A percentile compares a stretch with the other conserved stretches of the same genome.
These are phyloP conservation scores for Gnomoniopsis sp. DNA, from an alignment of 2,329 filamentous ascomycete genomes.

Conservation along the genomic window DNA sequence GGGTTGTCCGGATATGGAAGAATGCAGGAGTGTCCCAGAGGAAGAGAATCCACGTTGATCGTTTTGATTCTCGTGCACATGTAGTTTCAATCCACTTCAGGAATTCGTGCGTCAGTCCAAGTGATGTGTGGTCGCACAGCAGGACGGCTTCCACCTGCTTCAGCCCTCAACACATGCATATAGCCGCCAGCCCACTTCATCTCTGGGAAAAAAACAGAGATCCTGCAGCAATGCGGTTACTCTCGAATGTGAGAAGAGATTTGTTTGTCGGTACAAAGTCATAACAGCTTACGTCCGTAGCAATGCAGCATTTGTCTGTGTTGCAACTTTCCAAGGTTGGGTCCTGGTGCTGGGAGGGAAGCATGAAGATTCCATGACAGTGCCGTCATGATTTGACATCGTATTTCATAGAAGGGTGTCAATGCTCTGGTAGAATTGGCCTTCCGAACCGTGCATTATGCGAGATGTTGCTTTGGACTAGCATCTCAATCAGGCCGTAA, in stretches of 20 bases:
- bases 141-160: constrained; percentile 6
- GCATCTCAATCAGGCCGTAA: no score
- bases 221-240: constrained; percentile 18
- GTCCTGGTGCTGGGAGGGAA: background rate
- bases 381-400: background rate
- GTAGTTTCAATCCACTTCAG: no score
- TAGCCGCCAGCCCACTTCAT: constrained; percentile 15
- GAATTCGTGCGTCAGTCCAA: background rate
- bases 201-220: constrained; percentile 15
- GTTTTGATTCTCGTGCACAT: background rate
- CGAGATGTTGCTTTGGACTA: no score
- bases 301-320: background rate
- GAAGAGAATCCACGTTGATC: background rate
- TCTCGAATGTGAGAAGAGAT: constrained; percentile 1
- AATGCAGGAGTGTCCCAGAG: background rate
- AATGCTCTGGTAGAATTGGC: background rate
- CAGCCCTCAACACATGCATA: constrained; percentile 6
- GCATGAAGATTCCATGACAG: background rate
- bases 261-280: background rate
- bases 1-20: background rate
- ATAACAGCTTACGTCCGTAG: constrained; percentile 12
- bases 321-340: background rate
- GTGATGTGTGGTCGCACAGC: constrained; percentile 13
- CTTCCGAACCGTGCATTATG: background rate
- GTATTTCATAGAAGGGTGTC: background rate